phyloP scores from a whole-genome alignment of 2,329 filamentous ascomycete species.

The Aureobasidium sp. region DNA sequence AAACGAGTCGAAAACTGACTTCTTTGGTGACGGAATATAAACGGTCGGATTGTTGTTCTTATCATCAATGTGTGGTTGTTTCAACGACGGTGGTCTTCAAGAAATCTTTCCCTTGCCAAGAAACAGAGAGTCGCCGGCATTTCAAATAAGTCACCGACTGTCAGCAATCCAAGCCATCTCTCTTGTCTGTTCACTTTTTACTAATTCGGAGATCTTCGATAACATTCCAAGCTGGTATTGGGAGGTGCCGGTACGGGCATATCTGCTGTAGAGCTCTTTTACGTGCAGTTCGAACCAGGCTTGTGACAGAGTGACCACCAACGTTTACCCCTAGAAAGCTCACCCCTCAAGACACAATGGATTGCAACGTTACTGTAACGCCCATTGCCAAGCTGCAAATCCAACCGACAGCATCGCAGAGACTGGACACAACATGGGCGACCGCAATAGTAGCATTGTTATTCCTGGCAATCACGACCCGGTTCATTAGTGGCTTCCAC shows the following conservation, averaged over 20 bases:
- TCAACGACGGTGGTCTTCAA: neutral
- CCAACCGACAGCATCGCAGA: neutral
- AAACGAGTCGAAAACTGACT: neutral
- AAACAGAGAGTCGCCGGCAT: neutral
- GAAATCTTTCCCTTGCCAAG: slow-evolving; percentile 6
- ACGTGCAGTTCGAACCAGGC: neutral
- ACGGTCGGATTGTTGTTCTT: neutral
- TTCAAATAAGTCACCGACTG: neutral
- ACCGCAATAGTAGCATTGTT: neutral
- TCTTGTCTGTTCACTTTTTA: neutral
- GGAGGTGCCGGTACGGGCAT: neutral
- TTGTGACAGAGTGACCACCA: neutral
- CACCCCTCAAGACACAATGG: neutral
- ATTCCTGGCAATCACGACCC: slow-evolving; percentile 10
- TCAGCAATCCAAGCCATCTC: neutral
- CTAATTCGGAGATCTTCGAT: neutral
- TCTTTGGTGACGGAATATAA: neutral
- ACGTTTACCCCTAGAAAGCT: neutral
- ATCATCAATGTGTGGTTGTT: neutral
- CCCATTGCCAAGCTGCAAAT: neutral
- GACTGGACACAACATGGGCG: neutral
- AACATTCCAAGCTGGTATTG: neutral
- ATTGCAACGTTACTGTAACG: neutral
- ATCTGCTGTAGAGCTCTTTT: neutral
- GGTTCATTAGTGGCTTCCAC: slow-evolving; percentile 13